Evolutionary conservation across 495 filamentous ascomycete species (phyloP), one percentile per base, ranked within the genome.

Genomic region (Lasiosphaeria miniovina): DNA sequence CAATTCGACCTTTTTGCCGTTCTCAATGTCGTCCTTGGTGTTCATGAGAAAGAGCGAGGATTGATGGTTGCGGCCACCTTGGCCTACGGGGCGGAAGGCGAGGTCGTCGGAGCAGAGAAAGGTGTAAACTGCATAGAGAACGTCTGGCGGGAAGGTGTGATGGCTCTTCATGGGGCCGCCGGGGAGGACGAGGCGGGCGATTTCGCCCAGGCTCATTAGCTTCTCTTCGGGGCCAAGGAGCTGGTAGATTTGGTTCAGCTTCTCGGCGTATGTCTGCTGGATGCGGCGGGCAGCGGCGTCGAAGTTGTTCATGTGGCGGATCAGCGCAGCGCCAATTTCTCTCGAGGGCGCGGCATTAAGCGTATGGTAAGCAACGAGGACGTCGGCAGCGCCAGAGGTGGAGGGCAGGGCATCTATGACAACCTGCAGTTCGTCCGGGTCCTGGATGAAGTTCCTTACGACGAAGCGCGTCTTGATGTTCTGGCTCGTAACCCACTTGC

Each of bases 91-190:
- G 3, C 70, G 69, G 54, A 83, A 82, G 43, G 75, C 77, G 51
- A 79, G 72, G 12, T 86, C 84, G 41, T 81, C 78, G n/a, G 78
- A 74, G 4, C 81, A 68, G 12, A 90, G 65, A 15, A 84, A 75
- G 52, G 79, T 83, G 60, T 91, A 88, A 6, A 93, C 83, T 1
- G 88, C 85, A 70, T 88, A 90, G 0, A 91, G 69, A 4, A 80
- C 81, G 36, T 80, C 70, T 6, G 79, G 69, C 35, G 36, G 68
- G n/a, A 82, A 79, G 46, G 82, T 72, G 55, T 78, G 69, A 14
- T 75, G 75, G 32, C 66, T 62, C 17, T 77, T 71, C 35, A 74
- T 77, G 50, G 88, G 66, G 14, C 77, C 75, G 38, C 70, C 70
- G 50, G 75, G 72, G 17, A 81, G 68, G 10, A 81, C 54, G 46